These are phyloP conservation scores for Mortierella claussenii DNA, from an alignment of 192 early-diverging fungal genomes.

Conservation along the genomic window DNA sequence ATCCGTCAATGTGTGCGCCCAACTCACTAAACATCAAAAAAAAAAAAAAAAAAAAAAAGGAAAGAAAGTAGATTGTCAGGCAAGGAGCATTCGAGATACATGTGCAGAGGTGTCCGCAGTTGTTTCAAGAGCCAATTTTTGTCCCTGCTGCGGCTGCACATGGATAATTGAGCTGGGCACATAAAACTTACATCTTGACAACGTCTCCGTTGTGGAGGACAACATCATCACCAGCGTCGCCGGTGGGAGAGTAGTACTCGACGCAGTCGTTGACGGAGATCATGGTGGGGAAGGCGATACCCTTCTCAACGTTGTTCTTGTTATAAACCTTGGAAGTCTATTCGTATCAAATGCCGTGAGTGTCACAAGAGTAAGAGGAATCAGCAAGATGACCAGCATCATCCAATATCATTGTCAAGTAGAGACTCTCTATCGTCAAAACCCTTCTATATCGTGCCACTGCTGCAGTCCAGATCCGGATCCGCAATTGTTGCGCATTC, in stretches of 20 bases:
- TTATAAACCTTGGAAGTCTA: conserved; percentile 71
- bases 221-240: conserved; percentile 64
- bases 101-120: no score
- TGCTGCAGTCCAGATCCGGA: no score
- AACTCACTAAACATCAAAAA: conserved; percentile 67
- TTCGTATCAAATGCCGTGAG: no score
- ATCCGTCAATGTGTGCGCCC: conserved; percentile 93
- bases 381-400: no score
- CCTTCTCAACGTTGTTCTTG: conserved; percentile 68
- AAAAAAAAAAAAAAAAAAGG: neutral
- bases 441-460: no score
- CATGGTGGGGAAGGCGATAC: conserved; percentile 87
- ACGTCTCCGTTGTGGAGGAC: conserved; percentile 80
- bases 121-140: neutral
- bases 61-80: no score
- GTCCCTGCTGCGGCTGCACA: neutral
- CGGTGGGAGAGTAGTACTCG: conserved; percentile 79
- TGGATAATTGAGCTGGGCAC: neutral
- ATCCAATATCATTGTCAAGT: no score
- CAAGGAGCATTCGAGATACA: no score
- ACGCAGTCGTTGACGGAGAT: conserved; percentile 83
- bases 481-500: no score
- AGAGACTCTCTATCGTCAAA: no score
- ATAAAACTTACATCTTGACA: conserved; percentile 77
- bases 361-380: neutral